phyloP scores from a whole-genome alignment of 805 yeast species.

The Candida berthetii region DNA sequence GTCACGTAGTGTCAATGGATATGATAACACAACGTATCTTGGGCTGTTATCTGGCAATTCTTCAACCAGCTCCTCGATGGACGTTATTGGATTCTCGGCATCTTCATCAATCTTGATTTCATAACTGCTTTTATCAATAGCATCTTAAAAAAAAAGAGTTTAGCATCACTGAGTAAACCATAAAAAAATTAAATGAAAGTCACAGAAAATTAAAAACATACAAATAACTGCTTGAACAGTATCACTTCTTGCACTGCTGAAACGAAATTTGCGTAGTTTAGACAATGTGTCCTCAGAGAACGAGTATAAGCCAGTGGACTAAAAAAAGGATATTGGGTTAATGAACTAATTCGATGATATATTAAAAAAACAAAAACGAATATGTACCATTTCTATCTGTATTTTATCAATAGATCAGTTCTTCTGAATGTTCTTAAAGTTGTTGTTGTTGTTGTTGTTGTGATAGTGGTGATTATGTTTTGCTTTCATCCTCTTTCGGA shows the following conservation, averaged over 20 bases:
- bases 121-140: conserved; percentile 49
- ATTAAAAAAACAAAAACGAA: too few species aligned
- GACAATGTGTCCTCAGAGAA: conserved; percentile 56
- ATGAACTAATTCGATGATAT: too few species aligned
- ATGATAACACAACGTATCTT: conserved; percentile 66
- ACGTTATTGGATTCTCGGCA: conserved; percentile 34
- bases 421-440: too few species aligned
- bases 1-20: conserved; percentile 64
- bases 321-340: conserved; percentile 4
- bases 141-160: conserved; percentile 26
- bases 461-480: too few species aligned
- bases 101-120: conserved; percentile 44
- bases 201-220: conserved; percentile 22
- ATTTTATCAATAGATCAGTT: too few species aligned
- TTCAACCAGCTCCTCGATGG: conserved; percentile 61
- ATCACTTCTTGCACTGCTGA: conserved; percentile 60
- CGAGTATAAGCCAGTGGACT: conserved; percentile 51
- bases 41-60: conserved; percentile 81
- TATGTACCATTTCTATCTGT: too few species aligned
- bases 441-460: too few species aligned
- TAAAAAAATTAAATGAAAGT: background rate
- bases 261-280: conserved; percentile 64
- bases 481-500: too few species aligned
- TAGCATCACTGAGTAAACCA: conserved; percentile 6
- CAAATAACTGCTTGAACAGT: conserved; percentile 57